These are phyloP conservation scores for Furculomyces boomerangus DNA, from an alignment of 371 early-diverging fungal species.

Conservation along the genomic window DNA sequence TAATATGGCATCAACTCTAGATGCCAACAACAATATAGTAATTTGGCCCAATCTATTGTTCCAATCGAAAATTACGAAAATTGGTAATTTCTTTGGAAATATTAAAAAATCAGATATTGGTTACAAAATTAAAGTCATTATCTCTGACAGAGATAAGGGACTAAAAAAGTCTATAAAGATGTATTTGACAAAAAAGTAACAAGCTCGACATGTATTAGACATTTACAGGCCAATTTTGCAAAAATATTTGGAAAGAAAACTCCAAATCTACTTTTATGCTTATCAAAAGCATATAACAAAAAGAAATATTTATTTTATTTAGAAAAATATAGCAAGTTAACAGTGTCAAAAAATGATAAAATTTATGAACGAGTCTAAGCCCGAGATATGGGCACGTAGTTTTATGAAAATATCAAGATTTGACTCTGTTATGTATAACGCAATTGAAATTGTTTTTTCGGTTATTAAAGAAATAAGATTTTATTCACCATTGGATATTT, in stretches of 20 bases:
- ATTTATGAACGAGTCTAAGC: background rate
- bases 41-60: background rate
- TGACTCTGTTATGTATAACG: background rate
- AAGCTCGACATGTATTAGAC: background rate
- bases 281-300: background rate
- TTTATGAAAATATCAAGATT: background rate
- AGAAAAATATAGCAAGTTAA: background rate
- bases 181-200: background rate
- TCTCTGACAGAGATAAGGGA: background rate
- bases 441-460: background rate
- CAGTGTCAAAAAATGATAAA: background rate
- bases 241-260: background rate
- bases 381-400: background rate
- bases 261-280: background rate
- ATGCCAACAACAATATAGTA: background rate
- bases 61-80: background rate
- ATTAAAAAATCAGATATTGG: background rate
- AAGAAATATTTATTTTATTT: background rate
- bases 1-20: background rate
- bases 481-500: background rate
- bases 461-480: background rate
- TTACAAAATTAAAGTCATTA: background rate
- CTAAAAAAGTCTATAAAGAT: background rate
- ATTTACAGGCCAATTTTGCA: background rate
- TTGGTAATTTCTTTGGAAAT: background rate